Evolutionary conservation across 139 green algal genomes (phyloP).

Genomic region (Micractinium conductrix): DNA sequence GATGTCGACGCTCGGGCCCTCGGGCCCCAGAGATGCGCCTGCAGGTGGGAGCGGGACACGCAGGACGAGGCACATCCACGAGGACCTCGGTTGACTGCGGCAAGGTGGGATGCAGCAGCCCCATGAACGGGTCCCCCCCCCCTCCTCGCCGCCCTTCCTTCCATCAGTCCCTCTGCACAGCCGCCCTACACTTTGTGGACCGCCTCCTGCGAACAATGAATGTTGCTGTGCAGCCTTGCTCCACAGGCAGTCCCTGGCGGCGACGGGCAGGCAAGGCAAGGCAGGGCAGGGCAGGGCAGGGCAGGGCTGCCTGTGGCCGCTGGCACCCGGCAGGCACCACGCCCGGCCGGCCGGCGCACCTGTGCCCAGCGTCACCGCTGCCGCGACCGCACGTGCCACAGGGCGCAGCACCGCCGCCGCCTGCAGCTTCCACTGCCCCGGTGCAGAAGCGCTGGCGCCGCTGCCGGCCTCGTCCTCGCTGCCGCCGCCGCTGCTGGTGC

Average conservation of each 20-base stretch:
- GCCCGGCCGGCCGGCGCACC: neutral
- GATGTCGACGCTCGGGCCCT: conserved; percentile 96
- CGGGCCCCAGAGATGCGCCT: conserved; percentile 88
- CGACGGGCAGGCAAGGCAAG: neutral
- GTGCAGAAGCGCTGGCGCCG: neutral
- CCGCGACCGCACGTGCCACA: conserved; percentile 16
- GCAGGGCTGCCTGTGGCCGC: too few species aligned
- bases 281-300: neutral
- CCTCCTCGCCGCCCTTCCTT: too few species aligned
- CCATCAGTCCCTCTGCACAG: too few species aligned
- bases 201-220: too few species aligned
- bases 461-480: neutral
- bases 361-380: conserved; percentile 26
- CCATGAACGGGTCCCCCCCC: too few species aligned
- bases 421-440: neutral
- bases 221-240: too few species aligned
- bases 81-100: neutral
- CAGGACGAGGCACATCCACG: neutral
- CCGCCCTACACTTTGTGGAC: too few species aligned
- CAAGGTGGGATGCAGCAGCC: too few species aligned
- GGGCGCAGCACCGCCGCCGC: conserved; percentile 5
- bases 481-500: neutral
- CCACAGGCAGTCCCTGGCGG: too few species aligned
- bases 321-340: neutral
- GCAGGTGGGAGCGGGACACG: conserved; percentile 38